Evolutionary conservation across 768 basidiomycete genomes (phyloP), one percentile per base, ranked within the genome.

Genomic region (Lyophyllum shimeji): DNA sequence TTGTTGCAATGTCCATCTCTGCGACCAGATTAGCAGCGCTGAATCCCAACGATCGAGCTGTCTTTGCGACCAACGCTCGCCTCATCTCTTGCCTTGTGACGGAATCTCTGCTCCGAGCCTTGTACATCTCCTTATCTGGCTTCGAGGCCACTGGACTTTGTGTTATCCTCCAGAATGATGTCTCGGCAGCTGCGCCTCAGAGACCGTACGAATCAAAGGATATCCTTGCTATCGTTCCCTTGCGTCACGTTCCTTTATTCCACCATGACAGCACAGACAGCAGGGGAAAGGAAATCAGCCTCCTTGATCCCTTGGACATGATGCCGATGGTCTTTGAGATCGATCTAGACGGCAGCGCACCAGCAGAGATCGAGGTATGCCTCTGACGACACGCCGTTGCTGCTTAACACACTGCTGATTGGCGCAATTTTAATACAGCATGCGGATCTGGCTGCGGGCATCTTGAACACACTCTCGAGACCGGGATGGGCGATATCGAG

Each of bases 271-370:
- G 58, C 13, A 50, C 61, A 9, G 67, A 73, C 34, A 47, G 58
- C 12, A 63, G 66, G 46, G 70, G 67, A n/a, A 68, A 60, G 25
- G 74, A 74, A 57, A 80, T 83, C 21, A 76, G 76, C 5, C 69
- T 83, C 9, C 68, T 84, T 21, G 82, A 84, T 66, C 83, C 82
- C 27, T 65, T 80, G 44, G 83, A 84, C 63, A 82, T 83, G 79
- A 50, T 75, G 53, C 76, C 80, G 1, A 46, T 74, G 18, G 70
- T 80, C 34, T 74, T 78, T 53, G 72, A 74, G 55, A 47, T 62
- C 53, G 53, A 58, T 40, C 7, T 34, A 24, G 51, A 54, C 23
- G 52, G n/a, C 21, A 48, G n/a, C 33, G 20, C 13, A 18, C 33
- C 42, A 25, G 20, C n/a, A 24, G 52, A 46, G 13, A 46, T 25